Conservation (phyloP, 2,329 filamentous ascomycete species). For the Xylariaceae sp. region DNA sequence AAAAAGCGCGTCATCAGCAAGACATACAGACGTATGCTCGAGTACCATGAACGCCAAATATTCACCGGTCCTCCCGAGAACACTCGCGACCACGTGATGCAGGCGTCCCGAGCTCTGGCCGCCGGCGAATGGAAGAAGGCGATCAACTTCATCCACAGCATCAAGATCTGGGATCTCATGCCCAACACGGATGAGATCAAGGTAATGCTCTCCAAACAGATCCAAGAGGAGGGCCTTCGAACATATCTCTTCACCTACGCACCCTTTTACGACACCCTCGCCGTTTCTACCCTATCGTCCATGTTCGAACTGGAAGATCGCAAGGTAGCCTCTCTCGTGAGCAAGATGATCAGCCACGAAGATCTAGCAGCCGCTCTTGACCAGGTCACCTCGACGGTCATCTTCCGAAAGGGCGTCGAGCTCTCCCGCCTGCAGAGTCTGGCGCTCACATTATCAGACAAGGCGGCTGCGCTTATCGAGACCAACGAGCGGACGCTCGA, state of each 20-base stretch:
- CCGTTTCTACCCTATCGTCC: constrained; percentile 73
- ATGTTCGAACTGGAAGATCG: constrained; percentile 94
- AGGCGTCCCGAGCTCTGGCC: constrained; percentile 93
- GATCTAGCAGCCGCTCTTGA: constrained; percentile 94
- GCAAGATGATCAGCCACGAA: constrained; percentile 99
- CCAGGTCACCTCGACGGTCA: constrained; percentile 94
- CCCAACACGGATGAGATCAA: constrained; percentile 91
- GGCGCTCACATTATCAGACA: constrained; percentile 89
- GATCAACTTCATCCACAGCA: constrained; percentile 86
- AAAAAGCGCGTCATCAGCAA: constrained; percentile 99
- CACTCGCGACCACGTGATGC: constrained; percentile 98
- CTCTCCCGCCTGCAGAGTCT: constrained; percentile 92
- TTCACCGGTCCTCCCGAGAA: constrained; percentile 98
- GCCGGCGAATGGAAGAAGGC: constrained; percentile 99
- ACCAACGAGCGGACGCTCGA: constrained; percentile 95
- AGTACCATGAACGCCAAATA: constrained; percentile 99
- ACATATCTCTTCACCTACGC: constrained; percentile 99
- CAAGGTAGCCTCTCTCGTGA: constrained; percentile 92
- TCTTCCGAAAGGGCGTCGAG: constrained; percentile 99
- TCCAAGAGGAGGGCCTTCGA: constrained; percentile 95
- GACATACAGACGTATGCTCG: constrained; percentile 97
- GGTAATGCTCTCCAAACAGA: constrained; percentile 93
- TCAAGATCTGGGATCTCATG: constrained; percentile 99
- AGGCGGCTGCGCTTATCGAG: constrained; percentile 93
- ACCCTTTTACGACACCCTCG: constrained; percentile 96